A percentile compares a stretch with the other conserved stretches of the same genome.
These are phyloP conservation scores for Phyllosticta capitalensis DNA, from an alignment of 2,329 filamentous ascomycete genomes.

Conservation along the genomic window DNA sequence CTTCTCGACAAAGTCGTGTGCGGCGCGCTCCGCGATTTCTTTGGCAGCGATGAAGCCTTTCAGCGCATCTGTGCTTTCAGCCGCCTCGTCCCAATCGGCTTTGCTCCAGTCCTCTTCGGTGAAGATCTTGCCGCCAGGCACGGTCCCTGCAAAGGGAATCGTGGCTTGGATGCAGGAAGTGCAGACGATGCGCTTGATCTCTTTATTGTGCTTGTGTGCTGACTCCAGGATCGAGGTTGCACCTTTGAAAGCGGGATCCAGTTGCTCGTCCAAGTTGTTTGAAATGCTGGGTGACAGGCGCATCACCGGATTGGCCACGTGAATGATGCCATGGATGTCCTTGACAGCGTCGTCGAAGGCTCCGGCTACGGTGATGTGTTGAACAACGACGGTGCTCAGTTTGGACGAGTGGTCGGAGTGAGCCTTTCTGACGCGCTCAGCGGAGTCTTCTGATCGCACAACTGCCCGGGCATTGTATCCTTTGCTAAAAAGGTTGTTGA, in stretches of 20 bases:
- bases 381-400: conserved; percentile 35
- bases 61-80: conserved; percentile 13
- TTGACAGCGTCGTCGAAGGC: conserved; percentile 32
- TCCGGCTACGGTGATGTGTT: conserved; percentile 32
- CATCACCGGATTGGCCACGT: conserved; percentile 30
- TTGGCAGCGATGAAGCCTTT: conserved; percentile 20
- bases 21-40: conserved; percentile 19
- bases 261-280: conserved; percentile 18
- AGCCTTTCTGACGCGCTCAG: conserved; percentile 28
- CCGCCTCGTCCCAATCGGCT: conserved; percentile 17
- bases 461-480: conserved; percentile 15
- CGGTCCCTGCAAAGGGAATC: not conserved
- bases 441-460: conserved; percentile 12
- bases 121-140: conserved; percentile 13
- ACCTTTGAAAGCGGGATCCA: conserved; percentile 39
- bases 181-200: conserved; percentile 17
- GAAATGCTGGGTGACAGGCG: not conserved
- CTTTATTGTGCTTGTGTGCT: not conserved
- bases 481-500: conserved; percentile 14
- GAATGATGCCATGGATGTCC: conserved; percentile 36
- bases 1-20: conserved; percentile 18
- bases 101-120: conserved; percentile 21
- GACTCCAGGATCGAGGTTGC: conserved; percentile 33
- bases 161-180: conserved; percentile 12
- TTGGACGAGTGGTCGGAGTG: conserved; percentile 26